phyloP scores from a whole-genome alignment of 1,284 basidiomycete genomes.

The Inonotus obliquus region DNA sequence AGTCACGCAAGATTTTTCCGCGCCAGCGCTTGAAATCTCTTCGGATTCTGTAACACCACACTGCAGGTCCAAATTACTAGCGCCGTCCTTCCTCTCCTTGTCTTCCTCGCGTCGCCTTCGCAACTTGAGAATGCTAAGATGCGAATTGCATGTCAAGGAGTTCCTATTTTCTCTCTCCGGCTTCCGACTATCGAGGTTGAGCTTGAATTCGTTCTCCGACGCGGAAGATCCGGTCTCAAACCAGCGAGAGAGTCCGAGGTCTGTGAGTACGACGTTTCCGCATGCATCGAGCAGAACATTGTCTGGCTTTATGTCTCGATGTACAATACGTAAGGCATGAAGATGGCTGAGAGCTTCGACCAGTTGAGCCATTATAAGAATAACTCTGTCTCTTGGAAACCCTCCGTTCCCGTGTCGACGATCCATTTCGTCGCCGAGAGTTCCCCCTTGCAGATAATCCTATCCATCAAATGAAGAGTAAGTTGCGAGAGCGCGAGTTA shows the following conservation, averaged over 20 bases:
- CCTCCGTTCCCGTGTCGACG: not conserved
- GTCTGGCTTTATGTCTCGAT: slow-evolving; percentile 64
- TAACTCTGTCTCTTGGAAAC: slow-evolving; percentile 4
- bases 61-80: not conserved
- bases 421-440: slow-evolving; percentile 3
- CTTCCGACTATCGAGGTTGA: not conserved
- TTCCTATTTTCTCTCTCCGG: not conserved
- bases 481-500: not conserved
- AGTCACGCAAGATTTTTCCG: slow-evolving; percentile 25
- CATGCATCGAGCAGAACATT: slow-evolving; percentile 52
- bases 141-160: not conserved
- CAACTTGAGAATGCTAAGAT: not conserved
- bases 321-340: slow-evolving; percentile 44
- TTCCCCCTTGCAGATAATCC: slow-evolving; percentile 10
- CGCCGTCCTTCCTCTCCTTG: not conserved
- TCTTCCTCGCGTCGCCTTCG: not conserved
- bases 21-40: too few relatives aligned
- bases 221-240: not conserved
- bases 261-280: slow-evolving; percentile 53
- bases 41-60: not conserved
- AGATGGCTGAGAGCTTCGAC: slow-evolving; percentile 9
- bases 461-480: not conserved
- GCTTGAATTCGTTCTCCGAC: not conserved
- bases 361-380: slow-evolving; percentile 12
- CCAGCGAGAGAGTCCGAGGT: slow-evolving; percentile 51